Conservation (phyloP, 257 asterid genomes). For the Anisodus tanguticus region DNA sequence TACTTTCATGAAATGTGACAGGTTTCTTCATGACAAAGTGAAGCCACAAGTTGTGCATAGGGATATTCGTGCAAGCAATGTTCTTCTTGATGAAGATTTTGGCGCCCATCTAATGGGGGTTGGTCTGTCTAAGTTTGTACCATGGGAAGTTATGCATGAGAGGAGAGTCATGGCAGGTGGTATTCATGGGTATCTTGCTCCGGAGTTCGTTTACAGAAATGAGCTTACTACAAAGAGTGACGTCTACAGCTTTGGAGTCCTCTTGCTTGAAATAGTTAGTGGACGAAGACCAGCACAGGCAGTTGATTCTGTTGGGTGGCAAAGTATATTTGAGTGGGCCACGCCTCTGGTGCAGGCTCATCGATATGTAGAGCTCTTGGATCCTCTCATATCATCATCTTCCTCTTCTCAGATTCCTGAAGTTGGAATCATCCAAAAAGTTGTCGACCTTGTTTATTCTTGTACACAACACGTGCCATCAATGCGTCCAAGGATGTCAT, state of each 20-base stretch:
- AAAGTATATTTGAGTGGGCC: constrained; percentile 99
- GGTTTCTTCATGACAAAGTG: constrained; percentile 98
- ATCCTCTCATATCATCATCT: constrained; percentile 76
- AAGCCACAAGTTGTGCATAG: constrained; percentile 98
- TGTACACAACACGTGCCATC: constrained; percentile 99
- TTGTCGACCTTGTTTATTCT: constrained; percentile 92
- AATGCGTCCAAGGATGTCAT: constrained; percentile 98
- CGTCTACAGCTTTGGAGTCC: constrained; percentile 99
- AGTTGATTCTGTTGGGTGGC: constrained; percentile 96
- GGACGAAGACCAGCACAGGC: constrained; percentile 98
- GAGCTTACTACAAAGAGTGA: constrained; percentile 98
- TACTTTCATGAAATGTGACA: constrained; percentile 37
- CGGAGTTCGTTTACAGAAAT: constrained; percentile 89
- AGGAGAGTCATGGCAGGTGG: constrained; percentile 98
- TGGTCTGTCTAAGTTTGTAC: constrained; percentile 90
- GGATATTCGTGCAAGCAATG: constrained; percentile 91
- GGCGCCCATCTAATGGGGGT: constrained; percentile 98
- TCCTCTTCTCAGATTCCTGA: constrained; percentile 81
- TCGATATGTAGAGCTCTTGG: constrained; percentile 81
- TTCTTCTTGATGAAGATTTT: constrained; percentile 92
- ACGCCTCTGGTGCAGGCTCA: constrained; percentile 92
- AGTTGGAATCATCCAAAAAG: constrained; percentile 76
- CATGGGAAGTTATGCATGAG: constrained; percentile 98
- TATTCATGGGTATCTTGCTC: constrained; percentile 98
- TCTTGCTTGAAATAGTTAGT: constrained; percentile 83